Evolutionary conservation across 495 filamentous ascomycete genomes (phyloP).

Genomic region (Penicillium longicatenatum): DNA sequence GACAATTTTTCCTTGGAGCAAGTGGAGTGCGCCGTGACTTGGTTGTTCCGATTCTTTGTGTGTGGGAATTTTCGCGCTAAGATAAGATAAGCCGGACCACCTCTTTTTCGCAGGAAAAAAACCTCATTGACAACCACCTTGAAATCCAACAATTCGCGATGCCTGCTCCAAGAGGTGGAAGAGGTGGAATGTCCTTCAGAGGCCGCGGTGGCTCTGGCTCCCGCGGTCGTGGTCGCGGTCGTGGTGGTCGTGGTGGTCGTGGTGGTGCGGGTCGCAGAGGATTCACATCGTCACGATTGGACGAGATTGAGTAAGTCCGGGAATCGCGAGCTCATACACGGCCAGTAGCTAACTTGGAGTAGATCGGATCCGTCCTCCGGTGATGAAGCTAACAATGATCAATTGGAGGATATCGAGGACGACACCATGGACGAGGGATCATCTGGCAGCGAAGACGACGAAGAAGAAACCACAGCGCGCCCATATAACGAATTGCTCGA

Average conservation of each 20-base stretch:
- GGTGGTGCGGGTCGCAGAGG: conserved; percentile 29
- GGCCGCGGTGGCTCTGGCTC: conserved; percentile 17
- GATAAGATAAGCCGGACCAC: conserved; percentile 49
- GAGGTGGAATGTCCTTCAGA: conserved; percentile 15
- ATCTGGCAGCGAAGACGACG: conserved; percentile 53
- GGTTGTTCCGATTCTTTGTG: conserved; percentile 49
- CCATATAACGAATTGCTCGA: conserved; percentile 70
- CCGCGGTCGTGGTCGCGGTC: conserved; percentile 18
- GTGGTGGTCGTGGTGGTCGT: conserved; percentile 32
- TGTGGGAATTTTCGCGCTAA: conserved; percentile 56
- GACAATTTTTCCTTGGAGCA: conserved; percentile 33
- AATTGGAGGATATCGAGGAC: conserved; percentile 27
- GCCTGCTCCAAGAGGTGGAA: conserved; percentile 28
- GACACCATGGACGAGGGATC: conserved; percentile 36
- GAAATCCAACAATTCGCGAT: conserved; percentile 15
- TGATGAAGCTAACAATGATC: conserved; percentile 23
- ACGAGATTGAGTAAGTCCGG: conserved; percentile 41
- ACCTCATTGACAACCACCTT: conserved; percentile 1
- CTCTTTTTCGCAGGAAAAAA: not conserved
- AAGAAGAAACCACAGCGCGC: conserved; percentile 45
- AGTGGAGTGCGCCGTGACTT: conserved; percentile 27
- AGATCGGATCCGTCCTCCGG: conserved; percentile 41
- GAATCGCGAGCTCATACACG: not conserved
- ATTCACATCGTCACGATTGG: conserved; percentile 43
- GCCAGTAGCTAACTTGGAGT: conserved; percentile 14